Evolutionary conservation across 1,284 basidiomycete genomes (phyloP).

Genomic region (Apiotrichum domesticum): DNA sequence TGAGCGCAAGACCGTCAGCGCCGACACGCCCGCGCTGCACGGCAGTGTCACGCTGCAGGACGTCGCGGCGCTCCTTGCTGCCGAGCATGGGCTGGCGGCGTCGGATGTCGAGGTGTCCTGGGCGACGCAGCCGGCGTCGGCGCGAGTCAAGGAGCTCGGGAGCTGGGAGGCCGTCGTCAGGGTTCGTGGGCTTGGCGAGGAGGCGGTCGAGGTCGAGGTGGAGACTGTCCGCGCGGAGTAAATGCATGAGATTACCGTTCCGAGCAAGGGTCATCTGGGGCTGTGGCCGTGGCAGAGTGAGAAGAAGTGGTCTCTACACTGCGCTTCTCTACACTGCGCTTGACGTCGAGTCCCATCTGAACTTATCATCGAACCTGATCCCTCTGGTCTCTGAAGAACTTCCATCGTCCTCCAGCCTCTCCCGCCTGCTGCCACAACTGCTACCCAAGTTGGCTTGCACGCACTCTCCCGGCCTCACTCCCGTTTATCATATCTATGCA

Average conservation of each 20-base stretch:
- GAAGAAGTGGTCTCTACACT: no score
- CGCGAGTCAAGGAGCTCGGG: slow-evolving; percentile 36
- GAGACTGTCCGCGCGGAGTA: slow-evolving; percentile 13
- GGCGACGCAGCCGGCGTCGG: slow-evolving; percentile 19
- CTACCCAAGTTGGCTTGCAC: no score
- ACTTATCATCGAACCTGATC: no score
- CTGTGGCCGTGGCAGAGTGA: no score
- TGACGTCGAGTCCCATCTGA: no score
- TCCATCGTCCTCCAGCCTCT: no score
- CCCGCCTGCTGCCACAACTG: no score
- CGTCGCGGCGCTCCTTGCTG: slow-evolving; percentile 21
- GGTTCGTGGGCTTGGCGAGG: slow-evolving; percentile 23
- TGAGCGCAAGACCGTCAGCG: slow-evolving; percentile 26
- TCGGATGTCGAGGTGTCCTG: slow-evolving; percentile 26
- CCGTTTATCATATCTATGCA: neutral
- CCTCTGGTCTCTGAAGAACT: no score
- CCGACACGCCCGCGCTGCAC: slow-evolving; percentile 26
- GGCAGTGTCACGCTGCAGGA: slow-evolving; percentile 37
- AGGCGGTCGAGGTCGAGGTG: slow-evolving; percentile 19
- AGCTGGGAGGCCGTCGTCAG: slow-evolving; percentile 19
- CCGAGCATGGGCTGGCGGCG: slow-evolving; percentile 16
- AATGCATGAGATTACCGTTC: slow-evolving; percentile 5
- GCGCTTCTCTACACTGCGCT: no score
- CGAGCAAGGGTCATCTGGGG: neutral
- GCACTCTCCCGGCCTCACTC: no score